Percentiles rank a stretch among this genome's conserved stretches.
Conservation (phyloP, 1,284 basidiomycete species). For the Moesziomyces sp. region DNA sequence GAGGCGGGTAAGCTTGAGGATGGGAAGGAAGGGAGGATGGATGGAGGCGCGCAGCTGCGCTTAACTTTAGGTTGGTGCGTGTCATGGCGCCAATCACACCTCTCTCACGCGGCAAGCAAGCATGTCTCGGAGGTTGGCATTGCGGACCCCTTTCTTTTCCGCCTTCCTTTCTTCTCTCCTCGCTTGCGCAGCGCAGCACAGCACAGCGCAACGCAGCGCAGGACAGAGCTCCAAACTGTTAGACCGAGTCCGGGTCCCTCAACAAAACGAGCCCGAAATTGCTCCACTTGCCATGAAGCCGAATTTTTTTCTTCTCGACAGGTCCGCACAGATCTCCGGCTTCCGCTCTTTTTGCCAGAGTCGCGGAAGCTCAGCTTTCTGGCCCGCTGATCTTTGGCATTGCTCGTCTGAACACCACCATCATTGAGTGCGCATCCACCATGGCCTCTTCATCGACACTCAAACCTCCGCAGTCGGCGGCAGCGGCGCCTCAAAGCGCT, state of each 20-base stretch:
- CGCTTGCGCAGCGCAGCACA: constrained; percentile 1
- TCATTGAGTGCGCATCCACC: neutral
- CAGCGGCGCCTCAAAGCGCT: constrained; percentile 16
- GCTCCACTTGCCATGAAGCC: constrained; percentile 13
- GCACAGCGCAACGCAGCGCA: neutral
- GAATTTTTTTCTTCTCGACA: constrained; percentile 13
- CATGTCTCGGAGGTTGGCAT: no score
- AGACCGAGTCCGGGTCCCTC: neutral
- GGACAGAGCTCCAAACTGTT: neutral
- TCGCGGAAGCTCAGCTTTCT: neutral
- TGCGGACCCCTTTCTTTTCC: neutral
- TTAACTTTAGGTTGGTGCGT: no score
- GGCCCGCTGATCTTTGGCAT: no score
- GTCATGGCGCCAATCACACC: no score
- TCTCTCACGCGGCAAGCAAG: no score
- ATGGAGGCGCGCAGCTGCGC: neutral
- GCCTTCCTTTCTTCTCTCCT: constrained; percentile 1
- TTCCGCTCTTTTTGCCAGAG: constrained; percentile 7
- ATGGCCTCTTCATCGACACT: constrained; percentile 23
- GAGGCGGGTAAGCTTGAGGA: neutral
- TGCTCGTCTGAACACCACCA: neutral
- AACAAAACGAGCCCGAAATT: constrained; percentile 3
- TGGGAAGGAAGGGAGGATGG: neutral
- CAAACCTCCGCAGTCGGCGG: neutral
- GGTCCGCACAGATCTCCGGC: constrained; percentile 9